A percentile compares a stretch with the other conserved stretches of the same genome.
Conservation (phyloP, 345 rosid species). For the Citrus reticulata region DNA sequence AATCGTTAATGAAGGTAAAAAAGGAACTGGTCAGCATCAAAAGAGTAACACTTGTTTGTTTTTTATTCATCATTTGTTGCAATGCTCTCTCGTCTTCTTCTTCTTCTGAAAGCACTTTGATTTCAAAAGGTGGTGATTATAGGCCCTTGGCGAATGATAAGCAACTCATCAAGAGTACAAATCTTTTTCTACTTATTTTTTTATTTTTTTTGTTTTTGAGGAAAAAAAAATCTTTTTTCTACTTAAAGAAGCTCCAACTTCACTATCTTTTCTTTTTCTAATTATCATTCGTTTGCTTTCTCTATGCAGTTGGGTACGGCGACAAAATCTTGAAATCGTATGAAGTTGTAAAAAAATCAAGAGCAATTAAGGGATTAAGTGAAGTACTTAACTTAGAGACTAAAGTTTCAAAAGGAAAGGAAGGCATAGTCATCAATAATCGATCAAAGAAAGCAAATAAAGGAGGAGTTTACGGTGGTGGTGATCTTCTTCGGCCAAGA, state of each 20-base stretch:
- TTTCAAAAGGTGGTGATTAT: not conserved
- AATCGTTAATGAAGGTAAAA: not conserved
- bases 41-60: not conserved
- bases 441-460: conserved; percentile 7
- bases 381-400: not conserved
- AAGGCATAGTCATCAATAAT: not conserved
- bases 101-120: conserved; percentile 7
- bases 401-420: not conserved
- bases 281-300: not conserved
- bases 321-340: not conserved
- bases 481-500: conserved; percentile 20
- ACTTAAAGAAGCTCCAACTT: not conserved
- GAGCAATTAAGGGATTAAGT: not conserved
- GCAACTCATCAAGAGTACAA: not conserved
- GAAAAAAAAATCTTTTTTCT: not conserved
- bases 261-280: not conserved
- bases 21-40: not conserved
- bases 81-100: conserved; percentile 2
- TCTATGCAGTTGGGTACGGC: not conserved
- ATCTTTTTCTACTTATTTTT: not conserved
- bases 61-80: conserved; percentile 5
- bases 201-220: no score
- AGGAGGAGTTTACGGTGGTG: conserved; percentile 29
- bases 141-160: not conserved
- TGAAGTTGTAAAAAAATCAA: not conserved